A percentile compares a stretch with the other conserved stretches of the same genome.
Conservation (phyloP, 2,329 filamentous ascomycete species). For the Chaetomiaceae sp. region DNA sequence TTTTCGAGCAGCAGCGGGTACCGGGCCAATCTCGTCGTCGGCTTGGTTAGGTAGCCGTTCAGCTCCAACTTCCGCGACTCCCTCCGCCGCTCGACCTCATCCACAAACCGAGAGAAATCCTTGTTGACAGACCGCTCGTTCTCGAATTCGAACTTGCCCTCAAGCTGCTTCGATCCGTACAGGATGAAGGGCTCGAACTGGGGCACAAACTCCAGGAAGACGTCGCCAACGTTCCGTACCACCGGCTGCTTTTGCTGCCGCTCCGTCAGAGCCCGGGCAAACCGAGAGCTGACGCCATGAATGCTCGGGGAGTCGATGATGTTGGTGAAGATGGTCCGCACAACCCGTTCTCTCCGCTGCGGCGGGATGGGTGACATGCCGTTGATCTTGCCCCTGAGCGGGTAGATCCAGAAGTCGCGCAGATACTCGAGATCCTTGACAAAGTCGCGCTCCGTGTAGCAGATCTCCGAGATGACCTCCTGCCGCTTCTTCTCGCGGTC, state of each 20-base stretch:
- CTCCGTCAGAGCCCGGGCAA: constrained; percentile 82
- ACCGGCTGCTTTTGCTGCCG: constrained; percentile 87
- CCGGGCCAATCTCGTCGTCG: constrained; percentile 86
- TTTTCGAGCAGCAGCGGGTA: constrained; percentile 91
- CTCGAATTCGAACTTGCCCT: constrained; percentile 97
- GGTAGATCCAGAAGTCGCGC: constrained; percentile 97
- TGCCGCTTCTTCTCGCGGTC: constrained; percentile 96
- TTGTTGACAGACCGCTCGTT: constrained; percentile 85
- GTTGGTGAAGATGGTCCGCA: constrained; percentile 92
- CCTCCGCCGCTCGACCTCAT: constrained; percentile 91
- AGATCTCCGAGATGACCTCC: constrained; percentile 95
- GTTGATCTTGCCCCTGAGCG: constrained; percentile 62
- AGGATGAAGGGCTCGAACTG: constrained; percentile 94
- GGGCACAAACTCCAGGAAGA: constrained; percentile 87
- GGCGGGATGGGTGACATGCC: constrained; percentile 76
- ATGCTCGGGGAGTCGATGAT: constrained; percentile 78
- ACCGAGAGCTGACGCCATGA: constrained; percentile 79
- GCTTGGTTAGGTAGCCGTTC: constrained; percentile 96
- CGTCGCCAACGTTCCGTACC: constrained; percentile 83
- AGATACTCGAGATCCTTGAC: constrained; percentile 98
- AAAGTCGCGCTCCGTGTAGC: constrained; percentile 98
- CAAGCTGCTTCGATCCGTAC: constrained; percentile 92
- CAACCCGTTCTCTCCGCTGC: constrained; percentile 79
- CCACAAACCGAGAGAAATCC: constrained; percentile 83
- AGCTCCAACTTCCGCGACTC: constrained; percentile 95